Evolutionary conservation across 1,139 yeast species (phyloP).

Genomic region (Sugiyamaella paludigena): DNA sequence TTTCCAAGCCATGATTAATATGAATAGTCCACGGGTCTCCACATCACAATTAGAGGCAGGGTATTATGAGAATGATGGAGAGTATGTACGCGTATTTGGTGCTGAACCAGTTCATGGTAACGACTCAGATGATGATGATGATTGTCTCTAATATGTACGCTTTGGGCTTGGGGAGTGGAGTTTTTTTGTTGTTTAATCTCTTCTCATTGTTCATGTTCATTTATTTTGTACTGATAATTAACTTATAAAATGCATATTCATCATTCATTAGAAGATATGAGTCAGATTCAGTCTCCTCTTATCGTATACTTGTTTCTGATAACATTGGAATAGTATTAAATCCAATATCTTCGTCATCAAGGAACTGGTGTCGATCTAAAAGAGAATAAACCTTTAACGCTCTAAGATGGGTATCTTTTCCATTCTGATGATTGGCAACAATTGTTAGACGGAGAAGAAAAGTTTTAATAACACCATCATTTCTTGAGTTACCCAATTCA

Average conservation of each 20-base stretch:
- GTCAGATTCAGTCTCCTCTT: background rate
- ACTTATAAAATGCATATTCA: no score
- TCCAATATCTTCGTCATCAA: conserved; percentile 26
- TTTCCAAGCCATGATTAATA: conserved; percentile 1
- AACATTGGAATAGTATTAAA: conserved; percentile 37
- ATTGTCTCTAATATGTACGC: background rate
- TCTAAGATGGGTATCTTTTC: conserved; percentile 90
- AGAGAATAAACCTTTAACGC: conserved; percentile 57
- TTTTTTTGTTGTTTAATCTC: no score
- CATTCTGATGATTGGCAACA: conserved; percentile 86
- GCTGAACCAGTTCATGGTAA: background rate
- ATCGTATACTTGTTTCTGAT: conserved; percentile 39
- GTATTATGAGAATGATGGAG: conserved; percentile 7
- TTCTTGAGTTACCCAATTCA: conserved; percentile 58
- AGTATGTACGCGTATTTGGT: conserved; percentile 3
- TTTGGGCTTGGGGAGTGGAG: no score
- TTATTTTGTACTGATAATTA: no score
- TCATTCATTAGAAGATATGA: background rate
- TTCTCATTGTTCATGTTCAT: no score
- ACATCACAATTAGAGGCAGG: conserved; percentile 7
- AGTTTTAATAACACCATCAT: conserved; percentile 60
- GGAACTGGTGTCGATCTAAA: conserved; percentile 10
- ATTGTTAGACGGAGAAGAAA: conserved; percentile 69
- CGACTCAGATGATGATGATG: background rate
- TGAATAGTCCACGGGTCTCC: conserved; percentile 1